Conservation (phyloP, 306 rosid species). For the Fagus crenata region DNA sequence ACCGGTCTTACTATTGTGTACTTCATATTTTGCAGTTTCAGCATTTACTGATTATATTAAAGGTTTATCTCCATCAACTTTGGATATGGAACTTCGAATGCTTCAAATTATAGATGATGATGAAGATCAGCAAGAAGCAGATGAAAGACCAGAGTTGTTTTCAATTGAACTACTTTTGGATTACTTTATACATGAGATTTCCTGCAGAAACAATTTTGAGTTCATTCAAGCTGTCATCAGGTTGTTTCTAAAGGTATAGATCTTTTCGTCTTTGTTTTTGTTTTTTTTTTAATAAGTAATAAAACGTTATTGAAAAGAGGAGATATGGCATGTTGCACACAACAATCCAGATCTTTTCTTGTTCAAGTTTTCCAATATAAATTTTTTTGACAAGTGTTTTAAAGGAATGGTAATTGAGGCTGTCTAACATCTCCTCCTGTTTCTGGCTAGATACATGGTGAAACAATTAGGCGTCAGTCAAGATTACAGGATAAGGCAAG, state of each 20-base stretch:
- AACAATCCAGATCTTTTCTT: neutral
- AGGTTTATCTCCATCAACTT: conserved; percentile 69
- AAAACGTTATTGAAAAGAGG: too few relatives aligned
- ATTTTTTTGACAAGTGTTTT: neutral
- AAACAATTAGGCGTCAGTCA: conserved; percentile 67
- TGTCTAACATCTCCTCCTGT: conserved; percentile 14
- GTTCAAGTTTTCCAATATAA: neutral
- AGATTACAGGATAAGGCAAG: conserved; percentile 72
- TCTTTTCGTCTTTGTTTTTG: neutral
- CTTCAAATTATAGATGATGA: conserved; percentile 72
- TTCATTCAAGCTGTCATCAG: conserved; percentile 84
- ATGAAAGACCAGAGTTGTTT: conserved; percentile 58
- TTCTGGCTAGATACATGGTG: conserved; percentile 73
- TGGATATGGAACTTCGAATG: conserved; percentile 92
- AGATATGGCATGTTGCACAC: too few relatives aligned
- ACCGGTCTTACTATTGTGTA: conserved; percentile 11
- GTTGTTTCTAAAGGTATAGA: conserved; percentile 76
- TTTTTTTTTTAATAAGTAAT: too few relatives aligned
- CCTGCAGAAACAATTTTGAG: conserved; percentile 80
- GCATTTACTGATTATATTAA: conserved; percentile 80
- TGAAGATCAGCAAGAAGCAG: conserved; percentile 54
- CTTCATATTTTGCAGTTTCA: conserved; percentile 48
- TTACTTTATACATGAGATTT: conserved; percentile 72
- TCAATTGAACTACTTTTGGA: conserved; percentile 72
- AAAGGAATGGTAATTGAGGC: neutral